These are phyloP conservation scores for Gossypium rotundifolium DNA, from an alignment of 345 rosid species.

Conservation along the genomic window DNA sequence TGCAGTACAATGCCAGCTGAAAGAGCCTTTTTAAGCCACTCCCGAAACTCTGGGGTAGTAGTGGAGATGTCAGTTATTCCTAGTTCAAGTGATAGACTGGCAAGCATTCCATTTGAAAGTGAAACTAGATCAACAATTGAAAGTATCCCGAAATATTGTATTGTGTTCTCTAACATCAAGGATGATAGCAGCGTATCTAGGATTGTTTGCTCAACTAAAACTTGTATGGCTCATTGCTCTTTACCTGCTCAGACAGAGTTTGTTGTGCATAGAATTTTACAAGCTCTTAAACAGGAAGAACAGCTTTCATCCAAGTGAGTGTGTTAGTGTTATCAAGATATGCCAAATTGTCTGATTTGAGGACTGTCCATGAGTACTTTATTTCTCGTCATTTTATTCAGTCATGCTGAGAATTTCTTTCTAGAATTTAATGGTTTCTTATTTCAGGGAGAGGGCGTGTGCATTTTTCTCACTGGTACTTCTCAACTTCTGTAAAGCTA, in stretches of 20 bases:
- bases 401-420: neutral
- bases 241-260: slow-evolving; percentile 25
- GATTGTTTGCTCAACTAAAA: slow-evolving; percentile 35
- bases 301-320: slow-evolving; percentile 48
- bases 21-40: slow-evolving; percentile 11
- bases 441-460: slow-evolving; percentile 50
- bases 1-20: slow-evolving; percentile 7
- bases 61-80: slow-evolving; percentile 3
- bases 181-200: slow-evolving; percentile 40
- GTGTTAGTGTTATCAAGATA: neutral
- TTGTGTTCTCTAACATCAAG: slow-evolving; percentile 34
- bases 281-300: slow-evolving; percentile 37
- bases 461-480: slow-evolving; percentile 48
- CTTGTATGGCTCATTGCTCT: slow-evolving; percentile 34
- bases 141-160: slow-evolving; percentile 30
- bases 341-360: slow-evolving; percentile 9
- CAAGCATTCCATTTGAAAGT: slow-evolving; percentile 13
- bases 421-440: neutral
- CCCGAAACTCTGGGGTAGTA: slow-evolving; percentile 3
- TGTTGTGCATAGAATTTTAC: slow-evolving; percentile 31
- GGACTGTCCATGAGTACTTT: neutral
- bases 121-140: slow-evolving; percentile 18
- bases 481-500: slow-evolving; percentile 34
- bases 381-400: neutral
- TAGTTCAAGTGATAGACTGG: slow-evolving; percentile 15